phyloP scores from a whole-genome alignment of 2,329 filamentous ascomycete species.

The Aspergillus novoparasiticus region DNA sequence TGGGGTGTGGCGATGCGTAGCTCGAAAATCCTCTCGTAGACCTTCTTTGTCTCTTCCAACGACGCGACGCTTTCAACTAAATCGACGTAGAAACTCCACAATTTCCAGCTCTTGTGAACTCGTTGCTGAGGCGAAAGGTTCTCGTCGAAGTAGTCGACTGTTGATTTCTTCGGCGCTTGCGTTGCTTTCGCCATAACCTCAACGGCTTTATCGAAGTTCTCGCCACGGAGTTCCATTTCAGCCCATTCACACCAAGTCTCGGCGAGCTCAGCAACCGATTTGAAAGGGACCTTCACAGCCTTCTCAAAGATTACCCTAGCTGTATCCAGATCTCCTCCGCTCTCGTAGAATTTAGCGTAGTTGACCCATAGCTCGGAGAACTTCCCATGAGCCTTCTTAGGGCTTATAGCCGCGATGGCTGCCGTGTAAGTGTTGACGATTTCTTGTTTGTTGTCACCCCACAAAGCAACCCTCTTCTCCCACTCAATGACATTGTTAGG shows the following conservation, averaged over 20 bases:
- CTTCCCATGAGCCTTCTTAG: constrained; percentile 89
- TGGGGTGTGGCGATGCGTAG: constrained; percentile 96
- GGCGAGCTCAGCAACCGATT: constrained; percentile 92
- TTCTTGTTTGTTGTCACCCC: constrained; percentile 90
- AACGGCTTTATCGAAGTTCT: constrained; percentile 93
- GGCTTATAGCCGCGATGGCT: constrained; percentile 88
- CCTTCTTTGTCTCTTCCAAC: constrained; percentile 86
- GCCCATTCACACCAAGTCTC: constrained; percentile 99
- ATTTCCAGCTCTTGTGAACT: constrained; percentile 98
- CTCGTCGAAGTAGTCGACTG: constrained; percentile 98
- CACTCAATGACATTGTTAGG: constrained; percentile 95
- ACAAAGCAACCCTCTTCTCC: constrained; percentile 94
- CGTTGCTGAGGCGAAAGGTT: constrained; percentile 90
- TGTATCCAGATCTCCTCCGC: constrained; percentile 77
- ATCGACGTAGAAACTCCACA: constrained; percentile 99
- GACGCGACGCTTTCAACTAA: constrained; percentile 92
- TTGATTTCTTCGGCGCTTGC: constrained; percentile 95
- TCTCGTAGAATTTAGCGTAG: constrained; percentile 96
- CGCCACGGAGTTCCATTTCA: constrained; percentile 93
- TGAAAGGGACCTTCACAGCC: constrained; percentile 96
- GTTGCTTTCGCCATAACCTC: constrained; percentile 97
- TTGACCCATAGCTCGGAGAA: constrained; percentile 96
- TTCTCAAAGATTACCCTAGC: constrained; percentile 96
- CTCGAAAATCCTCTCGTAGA: constrained; percentile 98
- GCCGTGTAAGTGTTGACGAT: constrained; percentile 93